These are phyloP conservation scores for Pascua sp. DNA, from an alignment of 1,284 basidiomycete genomes.

Conservation along the genomic window DNA sequence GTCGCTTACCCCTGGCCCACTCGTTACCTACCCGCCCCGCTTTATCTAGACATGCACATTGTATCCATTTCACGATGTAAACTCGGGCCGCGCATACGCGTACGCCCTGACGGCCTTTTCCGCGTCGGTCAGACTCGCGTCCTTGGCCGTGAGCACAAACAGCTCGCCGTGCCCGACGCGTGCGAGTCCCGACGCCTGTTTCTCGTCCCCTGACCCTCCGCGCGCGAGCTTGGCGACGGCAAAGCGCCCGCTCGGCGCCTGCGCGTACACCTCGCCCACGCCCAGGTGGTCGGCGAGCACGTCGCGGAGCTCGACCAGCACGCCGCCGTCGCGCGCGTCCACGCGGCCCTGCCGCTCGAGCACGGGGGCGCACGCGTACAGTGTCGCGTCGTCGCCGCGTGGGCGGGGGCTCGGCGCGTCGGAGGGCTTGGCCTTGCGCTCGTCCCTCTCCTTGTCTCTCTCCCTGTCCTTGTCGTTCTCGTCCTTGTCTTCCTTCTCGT, in stretches of 20 bases:
- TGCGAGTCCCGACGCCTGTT: not conserved
- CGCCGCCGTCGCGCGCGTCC: conserved; percentile 13
- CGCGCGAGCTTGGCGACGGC: conserved; percentile 21
- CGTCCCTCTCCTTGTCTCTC: not conserved
- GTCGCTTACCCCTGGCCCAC: not conserved
- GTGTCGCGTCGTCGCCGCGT: conserved; percentile 6
- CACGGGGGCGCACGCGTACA: conserved; percentile 6
- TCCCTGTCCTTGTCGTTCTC: not conserved
- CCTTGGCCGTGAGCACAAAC: conserved; percentile 32
- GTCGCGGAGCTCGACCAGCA: conserved; percentile 9
- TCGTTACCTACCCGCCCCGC: not conserved
- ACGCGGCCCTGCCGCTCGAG: conserved; percentile 15
- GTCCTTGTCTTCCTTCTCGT: not conserved
- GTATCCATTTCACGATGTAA: conserved; percentile 8
- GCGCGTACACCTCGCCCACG: conserved; percentile 24
- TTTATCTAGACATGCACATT: not conserved
- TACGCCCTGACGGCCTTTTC: conserved; percentile 26
- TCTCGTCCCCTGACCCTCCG: not conserved
- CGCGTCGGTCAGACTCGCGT: conserved; percentile 41
- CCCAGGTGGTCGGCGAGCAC: not conserved
- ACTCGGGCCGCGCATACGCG: conserved; percentile 6
- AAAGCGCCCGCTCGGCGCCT: conserved; percentile 23
- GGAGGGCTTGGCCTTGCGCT: not conserved
- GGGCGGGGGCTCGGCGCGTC: not conserved
- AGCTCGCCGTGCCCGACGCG: conserved; percentile 16